Base-by-base conservation (phyloP, 306 rosid species). In the Vigna nakashimae region DNA sequence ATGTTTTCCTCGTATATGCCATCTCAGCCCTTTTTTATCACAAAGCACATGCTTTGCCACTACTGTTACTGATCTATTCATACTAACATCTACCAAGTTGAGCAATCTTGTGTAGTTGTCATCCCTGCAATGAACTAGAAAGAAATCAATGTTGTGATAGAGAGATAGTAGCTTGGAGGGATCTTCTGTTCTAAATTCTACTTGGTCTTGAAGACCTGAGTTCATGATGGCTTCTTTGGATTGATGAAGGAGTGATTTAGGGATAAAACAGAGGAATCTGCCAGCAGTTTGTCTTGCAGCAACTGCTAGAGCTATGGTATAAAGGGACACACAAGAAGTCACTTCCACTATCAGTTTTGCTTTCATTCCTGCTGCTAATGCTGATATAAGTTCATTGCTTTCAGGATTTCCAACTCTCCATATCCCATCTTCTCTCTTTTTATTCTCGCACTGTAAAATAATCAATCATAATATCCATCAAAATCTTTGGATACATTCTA, bases 311-410 rank as follows among this genome's bases (percentile, higher is more conserved):
- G 89, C 90, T 59, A 86, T 76, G 28, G 96, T 91, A 16, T 88
- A 87, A 18, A 82, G 85, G 0, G 93, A 87, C 57, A 81, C 80
- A 15, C 42, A 67, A 2, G 89, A 79, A 30, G 87, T 69, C 57
- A 87, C 93, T 73, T 91, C 90, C 65, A 89, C 88, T 26, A 89
- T 84, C 9, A 87, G 88, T 56, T 89, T 86, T 28, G 89, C 90
- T 77, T 69, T 89, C 87, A 85, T 84, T 48, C 96, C 90, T 24
- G 93, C 91, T 43, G 96, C 93, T 66, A 89, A 65, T 42, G 93
- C 96, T 10, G 91, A 87, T 38, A 91, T 83, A 43, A 89, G 86
- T 63, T 89, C 93, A 74, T 80, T 86, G 80, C 90, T 91, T 57
- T 89, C 89, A 0, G 74, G 90, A 73, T 87, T 90, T 73, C 64